phyloP scores from a whole-genome alignment of 768 basidiomycete species.

The Naganishia kalamii region DNA sequence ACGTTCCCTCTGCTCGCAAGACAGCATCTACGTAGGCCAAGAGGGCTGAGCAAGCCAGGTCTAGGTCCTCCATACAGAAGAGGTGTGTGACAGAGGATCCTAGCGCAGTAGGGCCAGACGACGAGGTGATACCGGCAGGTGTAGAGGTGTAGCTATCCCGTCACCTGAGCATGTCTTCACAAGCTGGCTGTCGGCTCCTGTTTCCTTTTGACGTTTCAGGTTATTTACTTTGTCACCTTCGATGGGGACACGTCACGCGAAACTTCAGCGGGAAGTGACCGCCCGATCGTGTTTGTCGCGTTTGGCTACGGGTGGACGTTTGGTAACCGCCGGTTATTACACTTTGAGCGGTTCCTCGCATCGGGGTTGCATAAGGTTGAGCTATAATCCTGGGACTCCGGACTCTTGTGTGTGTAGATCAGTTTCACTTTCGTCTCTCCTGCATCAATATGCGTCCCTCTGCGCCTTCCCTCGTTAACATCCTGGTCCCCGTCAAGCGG shows the following conservation, averaged over 20 bases:
- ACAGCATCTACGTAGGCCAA: background rate
- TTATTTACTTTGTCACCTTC: background rate
- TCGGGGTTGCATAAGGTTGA: too few relatives aligned
- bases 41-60: background rate
- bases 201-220: background rate
- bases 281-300: background rate
- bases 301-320: background rate
- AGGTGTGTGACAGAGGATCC: too few relatives aligned
- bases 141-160: background rate
- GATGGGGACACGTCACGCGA: background rate
- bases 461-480: constrained; percentile 65
- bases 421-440: background rate
- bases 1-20: background rate
- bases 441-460: constrained; percentile 63
- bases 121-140: too few relatives aligned
- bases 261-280: background rate
- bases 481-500: constrained; percentile 92
- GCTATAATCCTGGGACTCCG: too few relatives aligned
- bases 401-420: too few relatives aligned
- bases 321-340: constrained; percentile 12
- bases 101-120: too few relatives aligned
- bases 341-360: background rate
- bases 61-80: background rate
- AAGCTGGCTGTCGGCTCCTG: background rate
- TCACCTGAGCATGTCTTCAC: too few relatives aligned